Conservation (phyloP, 257 asterid species). For the Solanum appendiculatum region DNA sequence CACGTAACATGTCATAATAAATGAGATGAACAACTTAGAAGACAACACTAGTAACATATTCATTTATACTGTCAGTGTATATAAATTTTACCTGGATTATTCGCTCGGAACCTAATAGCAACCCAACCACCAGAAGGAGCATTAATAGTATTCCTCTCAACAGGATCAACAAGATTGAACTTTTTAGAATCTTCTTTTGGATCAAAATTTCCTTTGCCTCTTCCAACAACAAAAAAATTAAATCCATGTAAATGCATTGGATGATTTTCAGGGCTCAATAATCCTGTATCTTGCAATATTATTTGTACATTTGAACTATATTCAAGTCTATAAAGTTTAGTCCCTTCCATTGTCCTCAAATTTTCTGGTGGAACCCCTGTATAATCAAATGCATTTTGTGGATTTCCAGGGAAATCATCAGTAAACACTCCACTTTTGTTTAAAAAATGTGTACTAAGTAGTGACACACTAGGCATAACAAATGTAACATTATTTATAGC, state of each 20-base stretch:
- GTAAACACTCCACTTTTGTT: conserved; percentile 38
- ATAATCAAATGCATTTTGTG: conserved; percentile 24
- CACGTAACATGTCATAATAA: no score
- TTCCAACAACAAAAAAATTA: conserved; percentile 45
- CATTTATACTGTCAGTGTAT: not conserved
- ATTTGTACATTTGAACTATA: conserved; percentile 42
- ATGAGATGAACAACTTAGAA: not conserved
- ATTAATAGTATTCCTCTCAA: conserved; percentile 51
- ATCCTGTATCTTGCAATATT: conserved; percentile 46
- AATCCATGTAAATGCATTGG: conserved; percentile 56
- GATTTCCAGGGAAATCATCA: conserved; percentile 51
- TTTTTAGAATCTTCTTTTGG: conserved; percentile 22
- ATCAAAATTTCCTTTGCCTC: conserved; percentile 34
- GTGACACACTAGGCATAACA: conserved; percentile 35
- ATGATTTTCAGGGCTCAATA: conserved; percentile 44
- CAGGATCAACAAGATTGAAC: conserved; percentile 53
- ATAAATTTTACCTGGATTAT: conserved; percentile 40
- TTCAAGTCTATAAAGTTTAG: conserved; percentile 35
- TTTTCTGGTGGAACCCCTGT: conserved; percentile 40
- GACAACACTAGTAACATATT: no score
- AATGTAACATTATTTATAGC: conserved; percentile 48
- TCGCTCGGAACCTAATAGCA: conserved; percentile 47
- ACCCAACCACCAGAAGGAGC: conserved; percentile 59
- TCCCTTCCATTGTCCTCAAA: conserved; percentile 35
- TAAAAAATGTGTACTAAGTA: conserved; percentile 45